phyloP scores from a whole-genome alignment of 352 stramenopile species.

The Globisporangium uncinulatum region DNA sequence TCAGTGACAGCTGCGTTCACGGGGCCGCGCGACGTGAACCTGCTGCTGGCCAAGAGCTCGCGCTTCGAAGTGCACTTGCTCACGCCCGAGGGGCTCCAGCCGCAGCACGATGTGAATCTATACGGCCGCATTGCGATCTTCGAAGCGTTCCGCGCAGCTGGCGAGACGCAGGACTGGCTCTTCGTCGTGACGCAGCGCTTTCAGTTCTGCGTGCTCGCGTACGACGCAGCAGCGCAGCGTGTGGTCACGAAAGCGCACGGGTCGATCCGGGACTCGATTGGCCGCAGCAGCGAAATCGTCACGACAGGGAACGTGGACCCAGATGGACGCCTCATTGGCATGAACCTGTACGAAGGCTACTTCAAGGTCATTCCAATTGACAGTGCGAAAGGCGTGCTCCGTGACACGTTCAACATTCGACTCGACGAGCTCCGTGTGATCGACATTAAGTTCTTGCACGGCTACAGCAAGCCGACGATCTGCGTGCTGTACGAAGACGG shows the following conservation, averaged over 20 bases:
- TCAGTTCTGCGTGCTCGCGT: constrained; percentile 88
- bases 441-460: constrained; percentile 92
- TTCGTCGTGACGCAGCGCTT: constrained; percentile 88
- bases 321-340: constrained; percentile 80
- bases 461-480: constrained; percentile 85
- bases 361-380: constrained; percentile 91
- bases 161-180: constrained; percentile 79
- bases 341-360: constrained; percentile 91
- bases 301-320: constrained; percentile 87
- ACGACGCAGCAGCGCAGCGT: constrained; percentile 58
- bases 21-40: constrained; percentile 79
- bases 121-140: constrained; percentile 88
- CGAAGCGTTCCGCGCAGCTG: constrained; percentile 71
- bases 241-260: constrained; percentile 85
- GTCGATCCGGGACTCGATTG: constrained; percentile 82
- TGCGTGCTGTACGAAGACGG: constrained; percentile 91
- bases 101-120: constrained; percentile 80
- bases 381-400: constrained; percentile 61
- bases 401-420: constrained; percentile 90
- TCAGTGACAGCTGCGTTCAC: constrained; percentile 90
- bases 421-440: constrained; percentile 91
- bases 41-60: constrained; percentile 87
- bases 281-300: constrained; percentile 84
- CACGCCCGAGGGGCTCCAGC: constrained; percentile 79
- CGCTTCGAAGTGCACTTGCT: constrained; percentile 88